Evolutionary conservation across 768 basidiomycete genomes (phyloP).

Genomic region (Artomyces pyxidatus): DNA sequence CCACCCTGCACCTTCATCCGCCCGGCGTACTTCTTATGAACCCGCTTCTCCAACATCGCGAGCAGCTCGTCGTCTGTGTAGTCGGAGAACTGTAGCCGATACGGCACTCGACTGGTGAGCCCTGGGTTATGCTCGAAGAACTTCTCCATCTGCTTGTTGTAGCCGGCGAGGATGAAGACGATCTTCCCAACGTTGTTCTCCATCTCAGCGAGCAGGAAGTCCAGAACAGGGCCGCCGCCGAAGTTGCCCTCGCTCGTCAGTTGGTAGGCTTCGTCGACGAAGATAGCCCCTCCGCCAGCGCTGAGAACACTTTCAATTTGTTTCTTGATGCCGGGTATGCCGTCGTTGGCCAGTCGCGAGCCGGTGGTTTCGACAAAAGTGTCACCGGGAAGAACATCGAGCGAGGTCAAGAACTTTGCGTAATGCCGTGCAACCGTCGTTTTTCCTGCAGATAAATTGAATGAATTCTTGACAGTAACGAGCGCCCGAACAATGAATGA

Average conservation of each 20-base stretch:
- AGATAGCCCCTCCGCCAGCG: constrained; percentile 56
- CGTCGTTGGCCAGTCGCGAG: constrained; percentile 47
- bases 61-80: constrained; percentile 52
- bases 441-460: constrained; percentile 37
- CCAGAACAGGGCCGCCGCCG: constrained; percentile 51
- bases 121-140: constrained; percentile 77
- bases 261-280: constrained; percentile 70
- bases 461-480: neutral
- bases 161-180: constrained; percentile 66
- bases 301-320: constrained; percentile 36
- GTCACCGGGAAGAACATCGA: constrained; percentile 43
- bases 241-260: constrained; percentile 40
- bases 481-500: neutral
- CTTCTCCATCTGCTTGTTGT: constrained; percentile 64
- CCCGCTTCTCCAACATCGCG: constrained; percentile 40
- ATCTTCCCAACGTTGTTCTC: constrained; percentile 57
- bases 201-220: constrained; percentile 69
- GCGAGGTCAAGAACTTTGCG: constrained; percentile 50
- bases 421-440: constrained; percentile 62
- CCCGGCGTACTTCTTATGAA: constrained; percentile 40
- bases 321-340: constrained; percentile 44
- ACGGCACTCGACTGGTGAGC: constrained; percentile 58
- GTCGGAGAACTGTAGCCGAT: constrained; percentile 49
- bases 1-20: constrained; percentile 48
- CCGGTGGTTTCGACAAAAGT: constrained; percentile 59